phyloP scores from a whole-genome alignment of 1,284 basidiomycete genomes.

The Hymenochaete sp. region DNA sequence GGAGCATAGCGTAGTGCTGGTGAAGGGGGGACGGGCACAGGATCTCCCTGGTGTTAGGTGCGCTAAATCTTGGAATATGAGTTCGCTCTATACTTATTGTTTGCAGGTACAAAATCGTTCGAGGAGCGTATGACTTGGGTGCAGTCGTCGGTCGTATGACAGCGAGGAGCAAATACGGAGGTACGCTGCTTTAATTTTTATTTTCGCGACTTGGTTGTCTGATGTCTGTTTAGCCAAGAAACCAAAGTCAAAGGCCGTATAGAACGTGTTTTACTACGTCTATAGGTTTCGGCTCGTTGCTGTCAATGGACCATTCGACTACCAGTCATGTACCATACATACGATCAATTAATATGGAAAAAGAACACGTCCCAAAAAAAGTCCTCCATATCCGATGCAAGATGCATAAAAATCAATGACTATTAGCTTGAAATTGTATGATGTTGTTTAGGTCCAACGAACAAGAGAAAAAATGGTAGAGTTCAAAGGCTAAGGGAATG shows the following conservation, averaged over 20 bases:
- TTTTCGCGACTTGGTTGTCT: constrained; percentile 20
- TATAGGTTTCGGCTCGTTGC: too few relatives aligned
- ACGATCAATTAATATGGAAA: too few relatives aligned
- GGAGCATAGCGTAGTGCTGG: constrained; percentile 92
- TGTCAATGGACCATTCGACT: too few relatives aligned
- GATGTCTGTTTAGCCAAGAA: constrained; percentile 60
- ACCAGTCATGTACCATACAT: too few relatives aligned
- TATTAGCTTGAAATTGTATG: too few relatives aligned
- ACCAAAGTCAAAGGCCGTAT: constrained; percentile 69
- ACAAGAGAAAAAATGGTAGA: too few relatives aligned
- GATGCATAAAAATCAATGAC: too few relatives aligned
- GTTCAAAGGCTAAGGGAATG: too few relatives aligned
- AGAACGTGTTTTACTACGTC: too few relatives aligned
- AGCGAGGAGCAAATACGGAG: constrained; percentile 89
- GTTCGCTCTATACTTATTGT: constrained; percentile 11
- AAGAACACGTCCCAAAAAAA: too few relatives aligned
- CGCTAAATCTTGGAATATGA: constrained; percentile 26
- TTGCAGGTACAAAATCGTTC: constrained; percentile 85
- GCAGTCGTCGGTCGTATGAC: constrained; percentile 82
- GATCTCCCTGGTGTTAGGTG: constrained; percentile 96
- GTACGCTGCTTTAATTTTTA: constrained; percentile 36
- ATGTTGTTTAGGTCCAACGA: too few relatives aligned
- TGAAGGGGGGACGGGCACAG: constrained; percentile 91
- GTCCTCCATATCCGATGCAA: too few relatives aligned
- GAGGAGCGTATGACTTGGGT: constrained; percentile 88